Evolutionary conservation across 768 basidiomycete species (phyloP).

Genomic region (Lentinus tigrinus): DNA sequence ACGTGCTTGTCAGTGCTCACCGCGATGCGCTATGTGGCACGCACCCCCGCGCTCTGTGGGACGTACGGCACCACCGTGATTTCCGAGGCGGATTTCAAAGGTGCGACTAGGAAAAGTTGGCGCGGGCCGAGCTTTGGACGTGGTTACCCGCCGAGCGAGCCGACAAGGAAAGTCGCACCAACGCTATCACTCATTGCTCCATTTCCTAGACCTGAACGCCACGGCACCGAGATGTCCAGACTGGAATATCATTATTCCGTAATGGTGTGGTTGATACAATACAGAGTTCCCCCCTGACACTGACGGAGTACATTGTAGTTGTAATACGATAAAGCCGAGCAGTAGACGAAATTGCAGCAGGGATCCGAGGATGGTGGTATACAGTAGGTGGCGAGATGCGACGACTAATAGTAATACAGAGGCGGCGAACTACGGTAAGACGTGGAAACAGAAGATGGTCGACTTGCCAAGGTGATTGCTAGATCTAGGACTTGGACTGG

Average conservation of each 20-base stretch:
- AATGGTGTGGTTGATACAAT: not conserved
- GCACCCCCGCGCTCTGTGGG: too few relatives aligned
- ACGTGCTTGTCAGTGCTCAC: too few relatives aligned
- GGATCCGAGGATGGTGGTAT: not conserved
- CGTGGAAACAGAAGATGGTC: not conserved
- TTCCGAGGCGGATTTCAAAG: too few relatives aligned
- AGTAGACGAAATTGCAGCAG: not conserved
- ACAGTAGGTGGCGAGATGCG: not conserved
- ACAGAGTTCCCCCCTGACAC: not conserved
- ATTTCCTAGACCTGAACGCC: not conserved
- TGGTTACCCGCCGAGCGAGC: too few relatives aligned
- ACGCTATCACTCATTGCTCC: too few relatives aligned
- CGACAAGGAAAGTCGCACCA: too few relatives aligned
- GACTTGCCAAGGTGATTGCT: not conserved
- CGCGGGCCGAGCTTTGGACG: too few relatives aligned
- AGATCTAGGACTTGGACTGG: conserved; percentile 8
- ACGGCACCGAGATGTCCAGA: not conserved
- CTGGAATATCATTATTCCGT: not conserved
- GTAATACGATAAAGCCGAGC: not conserved
- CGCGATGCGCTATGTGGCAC: too few relatives aligned
- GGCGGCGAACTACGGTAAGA: not conserved
- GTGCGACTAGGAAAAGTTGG: too few relatives aligned
- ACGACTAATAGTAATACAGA: not conserved
- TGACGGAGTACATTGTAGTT: not conserved
- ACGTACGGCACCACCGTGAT: too few relatives aligned